Evolutionary conservation across 2,329 filamentous ascomycete genomes (phyloP).

Genomic region (Didymella arachidicola): DNA sequence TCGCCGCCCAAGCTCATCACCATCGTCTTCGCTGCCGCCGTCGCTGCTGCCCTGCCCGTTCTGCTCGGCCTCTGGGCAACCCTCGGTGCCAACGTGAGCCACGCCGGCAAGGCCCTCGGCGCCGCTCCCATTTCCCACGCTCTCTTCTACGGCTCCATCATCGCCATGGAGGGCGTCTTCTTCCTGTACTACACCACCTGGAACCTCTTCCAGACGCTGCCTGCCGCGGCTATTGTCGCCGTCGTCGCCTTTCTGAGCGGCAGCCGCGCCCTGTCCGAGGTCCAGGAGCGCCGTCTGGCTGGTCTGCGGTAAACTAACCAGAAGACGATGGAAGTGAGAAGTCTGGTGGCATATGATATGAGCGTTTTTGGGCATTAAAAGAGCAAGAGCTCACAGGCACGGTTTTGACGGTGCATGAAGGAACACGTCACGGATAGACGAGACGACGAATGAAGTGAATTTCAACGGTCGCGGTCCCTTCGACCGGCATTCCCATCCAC

Average conservation of each 20-base stretch:
- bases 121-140: constrained; percentile 81
- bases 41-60: constrained; percentile 75
- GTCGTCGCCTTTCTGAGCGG: constrained; percentile 83
- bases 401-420: neutral
- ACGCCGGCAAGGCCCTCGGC: constrained; percentile 77
- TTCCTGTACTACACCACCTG: constrained; percentile 92
- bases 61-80: constrained; percentile 77
- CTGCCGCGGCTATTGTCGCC: constrained; percentile 72
- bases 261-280: constrained; percentile 88
- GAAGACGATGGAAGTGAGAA: neutral
- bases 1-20: constrained; percentile 84
- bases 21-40: constrained; percentile 75
- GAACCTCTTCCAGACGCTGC: constrained; percentile 90
- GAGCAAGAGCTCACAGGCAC: neutral
- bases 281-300: constrained; percentile 84
- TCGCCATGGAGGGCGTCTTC: constrained; percentile 90
- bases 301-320: constrained; percentile 63
- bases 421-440: neutral
- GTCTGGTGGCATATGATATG: neutral
- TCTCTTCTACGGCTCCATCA: constrained; percentile 84
- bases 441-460: neutral
- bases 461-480: neutral
- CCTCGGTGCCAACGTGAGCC: constrained; percentile 82
- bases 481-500: no score
- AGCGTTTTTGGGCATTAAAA: neutral